phyloP scores from a whole-genome alignment of 1,284 basidiomycete species.

The Amylostereum chailletii region DNA sequence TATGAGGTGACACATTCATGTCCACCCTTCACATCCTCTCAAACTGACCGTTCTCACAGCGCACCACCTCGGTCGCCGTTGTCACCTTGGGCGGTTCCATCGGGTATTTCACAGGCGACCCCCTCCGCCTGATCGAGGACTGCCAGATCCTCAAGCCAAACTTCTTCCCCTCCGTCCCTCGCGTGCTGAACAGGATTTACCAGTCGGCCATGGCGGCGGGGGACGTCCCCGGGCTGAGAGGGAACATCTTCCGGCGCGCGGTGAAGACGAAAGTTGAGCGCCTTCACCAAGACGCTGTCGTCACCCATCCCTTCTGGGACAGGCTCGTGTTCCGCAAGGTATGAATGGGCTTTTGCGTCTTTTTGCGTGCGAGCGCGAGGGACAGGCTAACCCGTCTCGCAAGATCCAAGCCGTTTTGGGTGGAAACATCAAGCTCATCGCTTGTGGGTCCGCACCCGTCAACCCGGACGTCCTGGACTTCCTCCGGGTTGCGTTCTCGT shows the following conservation, averaged over 20 bases:
- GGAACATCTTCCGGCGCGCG: conserved; percentile 76
- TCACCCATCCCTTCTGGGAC: conserved; percentile 84
- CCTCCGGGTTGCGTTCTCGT: conserved; percentile 69
- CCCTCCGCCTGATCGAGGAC: conserved; percentile 86
- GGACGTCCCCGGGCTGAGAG: conserved; percentile 80
- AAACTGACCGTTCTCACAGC: conserved; percentile 27
- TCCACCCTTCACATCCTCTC: neutral
- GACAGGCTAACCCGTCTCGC: neutral
- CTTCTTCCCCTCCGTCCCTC: conserved; percentile 78
- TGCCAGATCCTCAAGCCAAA: conserved; percentile 79
- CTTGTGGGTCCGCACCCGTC: conserved; percentile 79
- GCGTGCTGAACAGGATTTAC: conserved; percentile 81
- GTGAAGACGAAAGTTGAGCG: conserved; percentile 74
- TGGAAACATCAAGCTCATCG: conserved; percentile 60
- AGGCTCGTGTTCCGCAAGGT: conserved; percentile 90
- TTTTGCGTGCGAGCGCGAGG: no score
- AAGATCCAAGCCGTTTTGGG: conserved; percentile 74
- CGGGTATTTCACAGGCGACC: conserved; percentile 88
- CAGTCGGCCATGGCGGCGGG: conserved; percentile 77
- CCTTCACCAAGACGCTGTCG: conserved; percentile 60
- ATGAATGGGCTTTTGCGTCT: conserved; percentile 33
- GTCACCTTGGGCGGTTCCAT: conserved; percentile 66
- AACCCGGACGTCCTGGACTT: conserved; percentile 77
- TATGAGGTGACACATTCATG: conserved; percentile 49
- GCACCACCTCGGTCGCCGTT: conserved; percentile 42